Conservation (phyloP, 148 eudicot genomes). For the Rhododendron molle region DNA sequence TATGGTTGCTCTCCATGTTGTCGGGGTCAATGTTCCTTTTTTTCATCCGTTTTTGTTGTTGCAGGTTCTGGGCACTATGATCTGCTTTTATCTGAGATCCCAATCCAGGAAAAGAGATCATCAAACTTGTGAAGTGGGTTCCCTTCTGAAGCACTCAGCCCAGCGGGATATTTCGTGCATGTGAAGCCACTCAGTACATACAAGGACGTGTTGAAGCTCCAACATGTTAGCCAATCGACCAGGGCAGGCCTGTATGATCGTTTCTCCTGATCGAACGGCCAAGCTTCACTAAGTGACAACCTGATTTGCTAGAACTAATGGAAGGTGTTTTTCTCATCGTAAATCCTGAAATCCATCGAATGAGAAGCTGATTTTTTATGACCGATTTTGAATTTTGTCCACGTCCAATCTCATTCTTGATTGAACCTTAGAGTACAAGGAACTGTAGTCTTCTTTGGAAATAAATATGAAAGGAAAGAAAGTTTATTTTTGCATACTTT, state of each 20-base stretch:
- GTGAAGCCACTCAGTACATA: background rate
- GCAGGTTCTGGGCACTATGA: background rate
- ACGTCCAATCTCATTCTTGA: background rate
- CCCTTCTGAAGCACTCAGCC: background rate
- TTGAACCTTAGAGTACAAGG: background rate
- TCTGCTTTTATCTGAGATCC: background rate
- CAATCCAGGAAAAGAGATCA: background rate
- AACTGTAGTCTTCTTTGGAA: background rate
- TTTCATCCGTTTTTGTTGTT: background rate
- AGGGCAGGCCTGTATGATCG: background rate
- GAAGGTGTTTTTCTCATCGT: background rate
- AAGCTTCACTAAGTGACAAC: background rate
- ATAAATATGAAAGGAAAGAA: background rate
- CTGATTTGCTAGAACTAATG: background rate
- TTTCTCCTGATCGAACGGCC: background rate
- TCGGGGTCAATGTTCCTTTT: no score
- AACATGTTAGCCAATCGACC: background rate
- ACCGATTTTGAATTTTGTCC: background rate
- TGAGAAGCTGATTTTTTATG: background rate
- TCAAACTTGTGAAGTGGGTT: background rate
- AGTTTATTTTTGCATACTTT: background rate
- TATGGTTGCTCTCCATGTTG: background rate
- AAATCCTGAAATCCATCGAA: background rate
- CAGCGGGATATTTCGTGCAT: background rate
- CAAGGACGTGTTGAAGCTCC: background rate